Percentiles rank a stretch among this genome's conserved stretches.
These are phyloP conservation scores for Hericium rajendrae DNA, from an alignment of 768 basidiomycete species.

Conservation along the genomic window DNA sequence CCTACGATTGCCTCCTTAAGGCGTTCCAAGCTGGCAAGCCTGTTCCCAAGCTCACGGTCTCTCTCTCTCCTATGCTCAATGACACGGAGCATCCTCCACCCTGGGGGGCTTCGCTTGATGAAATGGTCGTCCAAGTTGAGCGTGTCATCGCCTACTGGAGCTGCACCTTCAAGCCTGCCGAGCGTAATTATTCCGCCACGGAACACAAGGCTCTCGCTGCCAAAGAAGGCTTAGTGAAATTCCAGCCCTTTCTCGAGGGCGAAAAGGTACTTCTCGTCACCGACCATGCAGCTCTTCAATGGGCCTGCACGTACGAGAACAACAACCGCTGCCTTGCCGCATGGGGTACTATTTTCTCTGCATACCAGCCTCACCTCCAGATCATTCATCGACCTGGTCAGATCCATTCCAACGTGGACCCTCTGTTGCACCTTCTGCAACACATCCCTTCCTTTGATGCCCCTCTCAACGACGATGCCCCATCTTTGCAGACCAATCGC, in stretches of 20 bases:
- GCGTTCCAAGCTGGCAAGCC: neutral
- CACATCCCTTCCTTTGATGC: neutral
- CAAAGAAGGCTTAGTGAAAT: too few species aligned
- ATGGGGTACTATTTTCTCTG: too few species aligned
- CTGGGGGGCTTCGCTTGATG: too few species aligned
- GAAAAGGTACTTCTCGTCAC: constrained; percentile 19
- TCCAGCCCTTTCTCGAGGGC: constrained; percentile 29
- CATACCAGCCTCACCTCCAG: constrained; percentile 19
- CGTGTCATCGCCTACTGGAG: constrained; percentile 16
- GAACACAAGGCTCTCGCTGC: too few species aligned
- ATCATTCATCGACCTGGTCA: constrained; percentile 25
- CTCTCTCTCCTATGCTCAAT: too few species aligned
- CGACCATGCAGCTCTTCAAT: constrained; percentile 19
- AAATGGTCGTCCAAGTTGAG: constrained; percentile 13
- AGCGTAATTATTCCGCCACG: too few species aligned
- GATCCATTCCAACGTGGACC: constrained; percentile 26
- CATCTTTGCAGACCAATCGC: neutral
- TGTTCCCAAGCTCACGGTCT: neutral
- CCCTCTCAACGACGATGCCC: neutral
- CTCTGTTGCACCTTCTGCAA: constrained; percentile 13
- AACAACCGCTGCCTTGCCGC: constrained; percentile 17
- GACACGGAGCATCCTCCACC: too few species aligned
- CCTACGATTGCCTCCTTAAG: constrained; percentile 11
- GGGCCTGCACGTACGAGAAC: constrained; percentile 18
- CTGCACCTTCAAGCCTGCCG: too few species aligned